Evolutionary conservation across 768 basidiomycete species (phyloP), one percentile per base, ranked within the genome.

Genomic region (Hypholoma sublateritium): DNA sequence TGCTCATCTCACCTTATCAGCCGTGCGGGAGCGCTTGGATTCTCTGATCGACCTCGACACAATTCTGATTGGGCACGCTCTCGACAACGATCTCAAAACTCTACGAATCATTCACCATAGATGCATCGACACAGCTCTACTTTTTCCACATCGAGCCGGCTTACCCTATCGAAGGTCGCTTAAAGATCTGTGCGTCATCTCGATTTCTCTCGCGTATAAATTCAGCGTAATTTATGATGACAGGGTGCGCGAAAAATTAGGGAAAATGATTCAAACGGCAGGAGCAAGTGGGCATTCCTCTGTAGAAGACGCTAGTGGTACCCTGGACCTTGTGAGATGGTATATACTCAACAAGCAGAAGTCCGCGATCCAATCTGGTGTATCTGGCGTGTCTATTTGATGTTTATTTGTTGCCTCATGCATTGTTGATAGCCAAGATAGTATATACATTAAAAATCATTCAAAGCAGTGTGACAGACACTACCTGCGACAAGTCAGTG

Each of bases 1-100:
- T 17, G 96, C 96, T 0, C 66, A 81, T 0, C 75, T 92, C 44
- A 80, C 91, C 8, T 80, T 98, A 2, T 64, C 78, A 4, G 77
- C 85, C 2, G 81, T 93, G 49, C 82, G 92, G 50, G 75, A 77
- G 48, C 83, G 88, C 0, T 78, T 97, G 9, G 85, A 89, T 59
- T 70, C 77, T 14, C 76, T 91, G 66, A 87, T 98, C 53, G 86
- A 87, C 52, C 74, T 85, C 13, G 76, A 90, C 8, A 98, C 96
- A 0, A 87, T 98, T 61, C 74, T 98, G 35, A 87, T 98, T 53
- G 96, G 96, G 1, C 89, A 91, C 71, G 91, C 88, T 0, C 78
- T 98, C 17, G 96, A 98, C 60, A 98, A 98, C 69, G 97, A 99
- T 68, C 74, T 99, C 61, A 91, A 88, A 69, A 89, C 96, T 7